Conservation (phyloP, 805 yeast genomes). For the Cyberlindnera saturnus region DNA sequence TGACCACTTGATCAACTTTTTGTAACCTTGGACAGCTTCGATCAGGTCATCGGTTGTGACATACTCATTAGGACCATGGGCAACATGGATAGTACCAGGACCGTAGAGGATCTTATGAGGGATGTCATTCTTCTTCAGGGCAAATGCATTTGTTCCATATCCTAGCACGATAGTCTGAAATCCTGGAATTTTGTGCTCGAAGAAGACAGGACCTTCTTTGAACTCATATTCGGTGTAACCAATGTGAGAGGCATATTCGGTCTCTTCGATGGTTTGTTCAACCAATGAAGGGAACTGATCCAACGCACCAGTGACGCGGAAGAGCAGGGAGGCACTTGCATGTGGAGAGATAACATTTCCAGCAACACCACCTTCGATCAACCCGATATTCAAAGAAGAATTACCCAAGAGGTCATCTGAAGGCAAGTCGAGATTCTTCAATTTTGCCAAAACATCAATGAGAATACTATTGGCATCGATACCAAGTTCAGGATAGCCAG, state of each 20-base stretch:
- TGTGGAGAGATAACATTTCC: constrained; percentile 53
- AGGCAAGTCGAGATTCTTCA: constrained; percentile 40
- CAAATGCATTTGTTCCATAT: constrained; percentile 46
- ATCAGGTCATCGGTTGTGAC: constrained; percentile 39
- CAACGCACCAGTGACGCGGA: not conserved
- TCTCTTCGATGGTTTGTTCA: no score
- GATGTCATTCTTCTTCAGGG: constrained; percentile 24
- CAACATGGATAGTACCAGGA: constrained; percentile 58
- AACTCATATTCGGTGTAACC: constrained; percentile 21
- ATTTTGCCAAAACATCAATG: constrained; percentile 40
- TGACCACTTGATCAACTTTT: constrained; percentile 27
- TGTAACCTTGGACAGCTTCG: constrained; percentile 44
- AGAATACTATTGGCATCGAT: constrained; percentile 49
- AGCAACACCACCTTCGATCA: constrained; percentile 55
- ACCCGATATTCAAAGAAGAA: constrained; percentile 54
- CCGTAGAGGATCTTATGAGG: constrained; percentile 47
- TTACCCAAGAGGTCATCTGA: constrained; percentile 45
- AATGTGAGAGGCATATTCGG: not conserved
- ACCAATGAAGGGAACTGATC: not conserved
- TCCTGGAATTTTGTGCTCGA: constrained; percentile 54
- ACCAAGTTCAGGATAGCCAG: constrained; percentile 66
- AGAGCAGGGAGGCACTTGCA: constrained; percentile 35
- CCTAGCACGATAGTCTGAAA: constrained; percentile 46
- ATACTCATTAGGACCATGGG: constrained; percentile 49
- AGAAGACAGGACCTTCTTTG: constrained; percentile 34